These are phyloP conservation scores for Gymnopilus dilepis DNA, from an alignment of 768 basidiomycete species.

Conservation along the genomic window DNA sequence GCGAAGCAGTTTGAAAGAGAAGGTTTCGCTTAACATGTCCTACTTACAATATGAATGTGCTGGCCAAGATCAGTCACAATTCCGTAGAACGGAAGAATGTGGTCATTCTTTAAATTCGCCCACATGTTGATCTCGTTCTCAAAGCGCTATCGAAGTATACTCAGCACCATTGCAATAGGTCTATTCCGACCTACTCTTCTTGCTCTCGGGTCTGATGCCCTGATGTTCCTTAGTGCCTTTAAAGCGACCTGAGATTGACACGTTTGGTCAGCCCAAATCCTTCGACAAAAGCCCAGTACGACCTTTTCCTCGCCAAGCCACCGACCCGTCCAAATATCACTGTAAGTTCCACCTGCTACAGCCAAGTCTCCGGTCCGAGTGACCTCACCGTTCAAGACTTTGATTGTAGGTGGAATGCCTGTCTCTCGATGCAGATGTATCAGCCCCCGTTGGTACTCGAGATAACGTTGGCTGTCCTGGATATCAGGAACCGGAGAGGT, in stretches of 20 bases:
- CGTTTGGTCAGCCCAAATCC: background rate
- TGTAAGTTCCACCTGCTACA: conserved; percentile 56
- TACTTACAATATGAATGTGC: conserved; percentile 52
- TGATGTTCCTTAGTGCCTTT: conserved; percentile 56
- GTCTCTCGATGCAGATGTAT: conserved; percentile 53
- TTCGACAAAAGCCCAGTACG: too few species aligned
- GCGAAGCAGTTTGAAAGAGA: background rate
- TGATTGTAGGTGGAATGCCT: conserved; percentile 58
- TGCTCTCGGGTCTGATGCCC: conserved; percentile 46
- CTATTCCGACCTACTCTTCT: conserved; percentile 38
- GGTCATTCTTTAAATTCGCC: conserved; percentile 54
- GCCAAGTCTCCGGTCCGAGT: conserved; percentile 42
- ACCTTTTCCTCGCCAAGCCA: conserved; percentile 64
- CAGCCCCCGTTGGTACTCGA: conserved; percentile 51
- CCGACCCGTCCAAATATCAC: conserved; percentile 57
- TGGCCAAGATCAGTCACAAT: conserved; percentile 58
- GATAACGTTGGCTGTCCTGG: conserved; percentile 38
- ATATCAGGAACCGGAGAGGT: conserved; percentile 26
- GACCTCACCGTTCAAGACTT: conserved; percentile 58
- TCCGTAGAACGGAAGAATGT: conserved; percentile 61
- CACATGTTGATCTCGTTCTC: conserved; percentile 61
- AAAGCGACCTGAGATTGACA: conserved; percentile 54
- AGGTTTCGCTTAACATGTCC: background rate
- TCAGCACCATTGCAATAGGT: conserved; percentile 5
- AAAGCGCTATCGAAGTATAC: conserved; percentile 46